These are phyloP conservation scores for Ajuga chamaepitys DNA, from an alignment of 257 asterid genomes.

Conservation along the genomic window DNA sequence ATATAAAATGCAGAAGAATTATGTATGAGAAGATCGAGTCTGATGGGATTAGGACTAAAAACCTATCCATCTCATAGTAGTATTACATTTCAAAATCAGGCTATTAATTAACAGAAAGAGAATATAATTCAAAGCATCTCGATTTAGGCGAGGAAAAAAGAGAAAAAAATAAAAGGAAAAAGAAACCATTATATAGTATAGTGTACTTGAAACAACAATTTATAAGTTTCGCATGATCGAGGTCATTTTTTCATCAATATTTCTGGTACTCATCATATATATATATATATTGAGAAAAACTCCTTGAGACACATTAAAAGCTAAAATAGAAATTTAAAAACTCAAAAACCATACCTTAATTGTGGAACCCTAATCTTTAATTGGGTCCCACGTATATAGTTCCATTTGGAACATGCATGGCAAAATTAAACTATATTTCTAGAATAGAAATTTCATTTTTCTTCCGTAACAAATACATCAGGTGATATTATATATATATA, in stretches of 20 bases:
- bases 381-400: too few relatives aligned
- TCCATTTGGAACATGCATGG: too few relatives aligned
- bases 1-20: too few relatives aligned
- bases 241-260: not conserved
- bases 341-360: too few relatives aligned
- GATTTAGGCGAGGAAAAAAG: not conserved
- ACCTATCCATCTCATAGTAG: too few relatives aligned
- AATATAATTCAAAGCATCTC: constrained; percentile 5
- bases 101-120: not conserved
- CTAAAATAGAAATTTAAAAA: not conserved
- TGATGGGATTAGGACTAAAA: too few relatives aligned
- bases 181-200: not conserved
- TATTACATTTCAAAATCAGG: not conserved
- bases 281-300: not conserved
- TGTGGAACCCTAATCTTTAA: too few relatives aligned
- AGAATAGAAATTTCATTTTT: too few relatives aligned
- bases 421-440: too few relatives aligned
- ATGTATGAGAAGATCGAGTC: too few relatives aligned
- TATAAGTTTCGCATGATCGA: not conserved
- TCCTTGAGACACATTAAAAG: not conserved
- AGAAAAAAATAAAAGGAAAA: not conserved
- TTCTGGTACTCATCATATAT: not conserved
- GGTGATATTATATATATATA: too few relatives aligned
- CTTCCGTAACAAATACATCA: too few relatives aligned
- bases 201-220: not conserved